phyloP scores from a whole-genome alignment of 2,329 filamentous ascomycete species.

The Penicillium italicum region DNA sequence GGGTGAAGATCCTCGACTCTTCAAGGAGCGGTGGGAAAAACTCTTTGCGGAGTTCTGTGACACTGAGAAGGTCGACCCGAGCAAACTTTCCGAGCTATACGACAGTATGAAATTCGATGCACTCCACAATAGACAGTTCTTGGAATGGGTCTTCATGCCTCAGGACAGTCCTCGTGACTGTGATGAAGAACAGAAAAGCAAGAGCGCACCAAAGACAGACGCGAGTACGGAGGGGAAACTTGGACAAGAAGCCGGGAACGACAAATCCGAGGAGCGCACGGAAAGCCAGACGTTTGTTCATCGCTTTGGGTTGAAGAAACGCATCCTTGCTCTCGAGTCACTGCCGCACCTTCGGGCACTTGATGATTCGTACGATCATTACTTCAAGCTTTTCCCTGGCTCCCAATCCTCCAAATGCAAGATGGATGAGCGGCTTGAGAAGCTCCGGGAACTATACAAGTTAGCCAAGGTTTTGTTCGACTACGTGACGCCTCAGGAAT shows the following conservation, averaged over 20 bases:
- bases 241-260: constrained; percentile 20
- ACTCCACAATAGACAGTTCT: constrained; percentile 89
- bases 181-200: constrained; percentile 44
- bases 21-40: constrained; percentile 97
- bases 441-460: constrained; percentile 87
- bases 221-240: constrained; percentile 19
- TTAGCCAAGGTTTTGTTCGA: constrained; percentile 94
- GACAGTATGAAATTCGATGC: constrained; percentile 99
- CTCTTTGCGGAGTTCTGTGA: constrained; percentile 95
- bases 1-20: constrained; percentile 89
- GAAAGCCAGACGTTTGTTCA: constrained; percentile 37
- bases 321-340: constrained; percentile 47
- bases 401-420: constrained; percentile 71
- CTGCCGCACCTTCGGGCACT: constrained; percentile 44
- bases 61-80: constrained; percentile 95
- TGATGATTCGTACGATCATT: constrained; percentile 61
- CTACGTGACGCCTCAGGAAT: constrained; percentile 97
- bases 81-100: constrained; percentile 97
- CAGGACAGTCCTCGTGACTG: constrained; percentile 74
- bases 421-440: constrained; percentile 78
- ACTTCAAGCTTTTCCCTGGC: constrained; percentile 87
- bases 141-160: constrained; percentile 97
- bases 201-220: constrained; percentile 22
- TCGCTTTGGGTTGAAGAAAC: constrained; percentile 50
- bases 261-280: constrained; percentile 30